phyloP scores from a whole-genome alignment of 441 rosid genomes.

The Metrosideros polymorpha region DNA sequence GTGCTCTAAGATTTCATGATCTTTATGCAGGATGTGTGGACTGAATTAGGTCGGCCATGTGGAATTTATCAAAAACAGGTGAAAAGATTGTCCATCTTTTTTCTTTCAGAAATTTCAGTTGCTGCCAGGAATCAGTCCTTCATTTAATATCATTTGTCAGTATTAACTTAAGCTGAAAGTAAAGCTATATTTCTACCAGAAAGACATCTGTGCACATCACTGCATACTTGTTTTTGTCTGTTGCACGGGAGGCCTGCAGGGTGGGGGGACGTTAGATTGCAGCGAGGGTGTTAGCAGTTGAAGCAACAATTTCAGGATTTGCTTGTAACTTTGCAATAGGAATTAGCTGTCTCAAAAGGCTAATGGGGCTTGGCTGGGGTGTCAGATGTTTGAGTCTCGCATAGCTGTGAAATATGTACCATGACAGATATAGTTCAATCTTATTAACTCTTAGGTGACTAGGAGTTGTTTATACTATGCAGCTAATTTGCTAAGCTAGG shows the following conservation, averaged over 20 bases:
- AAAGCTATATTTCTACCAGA: neutral
- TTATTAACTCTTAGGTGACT: neutral
- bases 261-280: neutral
- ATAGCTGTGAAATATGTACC: neutral
- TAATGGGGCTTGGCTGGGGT: neutral
- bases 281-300: neutral
- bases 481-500: neutral
- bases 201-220: neutral
- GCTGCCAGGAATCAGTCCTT: neutral
- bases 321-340: neutral
- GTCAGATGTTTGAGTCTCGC: neutral
- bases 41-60: slow-evolving; percentile 96
- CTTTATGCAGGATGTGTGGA: slow-evolving; percentile 85
- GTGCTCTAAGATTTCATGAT: slow-evolving; percentile 1
- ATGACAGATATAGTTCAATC: neutral
- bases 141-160: neutral
- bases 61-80: slow-evolving; percentile 99
- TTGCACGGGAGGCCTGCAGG: neutral
- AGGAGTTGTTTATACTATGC: neutral
- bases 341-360: neutral
- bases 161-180: neutral
- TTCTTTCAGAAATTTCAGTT: neutral
- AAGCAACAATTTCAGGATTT: neutral
- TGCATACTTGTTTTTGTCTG: neutral
- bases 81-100: neutral